phyloP scores from a whole-genome alignment of 345 rosid genomes.

The Orychophragmus violaceus region DNA sequence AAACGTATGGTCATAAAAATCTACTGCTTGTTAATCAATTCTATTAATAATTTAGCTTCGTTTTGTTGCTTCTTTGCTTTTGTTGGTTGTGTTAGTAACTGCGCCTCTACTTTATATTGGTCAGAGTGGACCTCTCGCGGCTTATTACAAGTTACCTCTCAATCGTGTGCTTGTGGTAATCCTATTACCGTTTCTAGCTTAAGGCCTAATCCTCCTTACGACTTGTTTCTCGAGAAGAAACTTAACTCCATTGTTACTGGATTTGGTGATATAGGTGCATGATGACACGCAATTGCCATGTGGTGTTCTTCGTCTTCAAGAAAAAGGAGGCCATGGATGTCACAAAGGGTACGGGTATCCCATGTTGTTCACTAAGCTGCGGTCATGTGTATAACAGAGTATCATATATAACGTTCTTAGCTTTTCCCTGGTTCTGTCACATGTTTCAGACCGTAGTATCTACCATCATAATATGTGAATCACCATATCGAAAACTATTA shows the following conservation, averaged over 20 bases:
- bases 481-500: neutral
- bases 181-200: constrained; percentile 3
- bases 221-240: neutral
- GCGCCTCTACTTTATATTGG: neutral
- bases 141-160: constrained; percentile 86
- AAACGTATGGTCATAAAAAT: neutral
- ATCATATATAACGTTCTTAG: neutral
- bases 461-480: neutral
- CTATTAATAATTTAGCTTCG: too few relatives aligned
- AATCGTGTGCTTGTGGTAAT: constrained; percentile 80
- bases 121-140: constrained; percentile 87
- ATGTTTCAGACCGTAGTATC: neutral
- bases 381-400: neutral
- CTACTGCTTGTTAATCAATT: too few relatives aligned
- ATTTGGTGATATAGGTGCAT: constrained; percentile 48
- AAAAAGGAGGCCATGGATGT: constrained; percentile 78
- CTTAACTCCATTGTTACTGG: neutral
- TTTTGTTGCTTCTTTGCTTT: too few relatives aligned
- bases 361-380: neutral
- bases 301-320: constrained; percentile 88
- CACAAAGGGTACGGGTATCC: constrained; percentile 64
- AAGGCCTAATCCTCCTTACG: neutral
- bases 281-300: constrained; percentile 81
- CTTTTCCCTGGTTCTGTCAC: neutral
- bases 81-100: constrained; percentile 11